phyloP scores from a whole-genome alignment of 495 filamentous ascomycete genomes.

The Talaromyces borbonicus region DNA sequence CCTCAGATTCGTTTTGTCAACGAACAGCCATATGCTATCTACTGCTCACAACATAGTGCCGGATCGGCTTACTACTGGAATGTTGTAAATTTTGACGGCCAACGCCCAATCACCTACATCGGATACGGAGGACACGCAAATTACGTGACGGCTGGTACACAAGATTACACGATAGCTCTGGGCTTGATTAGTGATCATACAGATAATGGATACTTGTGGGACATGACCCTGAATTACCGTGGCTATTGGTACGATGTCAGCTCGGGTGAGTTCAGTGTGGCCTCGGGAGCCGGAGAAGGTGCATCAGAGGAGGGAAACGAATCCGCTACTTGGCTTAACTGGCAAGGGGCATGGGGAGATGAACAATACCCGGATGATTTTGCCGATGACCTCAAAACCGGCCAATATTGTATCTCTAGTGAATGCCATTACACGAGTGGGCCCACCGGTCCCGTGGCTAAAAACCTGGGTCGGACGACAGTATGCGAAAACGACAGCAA shows the following conservation, averaged over 20 bases:
- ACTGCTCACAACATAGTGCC: background rate
- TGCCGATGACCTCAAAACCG: background rate
- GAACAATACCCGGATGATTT: background rate
- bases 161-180: slow-evolving; percentile 1
- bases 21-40: background rate
- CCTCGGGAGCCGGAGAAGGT: background rate
- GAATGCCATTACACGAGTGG: slow-evolving; percentile 1
- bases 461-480: background rate
- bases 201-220: background rate
- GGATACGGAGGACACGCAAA: background rate
- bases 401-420: background rate
- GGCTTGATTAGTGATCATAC: background rate
- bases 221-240: background rate
- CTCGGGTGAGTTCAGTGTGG: background rate
- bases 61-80: slow-evolving; percentile 1
- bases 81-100: background rate
- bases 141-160: background rate
- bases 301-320: background rate
- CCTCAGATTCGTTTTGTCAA: slow-evolving; percentile 5
- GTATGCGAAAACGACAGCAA: background rate
- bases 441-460: slow-evolving; percentile 1
- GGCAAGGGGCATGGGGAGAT: background rate
- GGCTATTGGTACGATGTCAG: background rate
- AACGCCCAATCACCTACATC: background rate
- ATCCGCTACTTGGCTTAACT: background rate